These are phyloP conservation scores for Colletotrichum sp. DNA, from an alignment of 2,329 filamentous ascomycete genomes.

Conservation along the genomic window DNA sequence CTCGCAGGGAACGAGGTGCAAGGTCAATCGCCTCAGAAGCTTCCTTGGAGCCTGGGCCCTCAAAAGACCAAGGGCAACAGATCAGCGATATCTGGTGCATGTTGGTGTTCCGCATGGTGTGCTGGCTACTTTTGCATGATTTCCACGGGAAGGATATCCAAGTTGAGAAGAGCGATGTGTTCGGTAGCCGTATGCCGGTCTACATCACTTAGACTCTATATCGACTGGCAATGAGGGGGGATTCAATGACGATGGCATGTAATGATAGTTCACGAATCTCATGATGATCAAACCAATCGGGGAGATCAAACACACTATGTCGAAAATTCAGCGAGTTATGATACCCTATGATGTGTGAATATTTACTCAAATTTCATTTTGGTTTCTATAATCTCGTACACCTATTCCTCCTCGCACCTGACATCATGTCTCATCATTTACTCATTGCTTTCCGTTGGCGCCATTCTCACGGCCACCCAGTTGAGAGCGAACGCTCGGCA, in stretches of 20 bases:
- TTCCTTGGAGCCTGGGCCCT: not conserved
- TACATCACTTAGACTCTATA: constrained; percentile 28
- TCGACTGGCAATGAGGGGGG: not conserved
- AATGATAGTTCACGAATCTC: not conserved
- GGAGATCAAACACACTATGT: not conserved
- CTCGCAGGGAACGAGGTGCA: not conserved
- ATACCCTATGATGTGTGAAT: fast-evolving
- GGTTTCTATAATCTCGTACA: not conserved
- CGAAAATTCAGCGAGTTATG: not conserved
- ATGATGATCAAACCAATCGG: not conserved
- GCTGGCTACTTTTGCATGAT: constrained; percentile 41
- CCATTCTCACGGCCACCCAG: constrained; percentile 28
- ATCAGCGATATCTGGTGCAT: constrained; percentile 33
- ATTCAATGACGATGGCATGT: not conserved
- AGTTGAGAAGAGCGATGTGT: constrained; percentile 35
- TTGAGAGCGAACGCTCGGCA: constrained; percentile 52
- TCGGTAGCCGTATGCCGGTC: constrained; percentile 37
- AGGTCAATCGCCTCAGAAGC: constrained; percentile 4
- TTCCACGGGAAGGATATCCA: constrained; percentile 39
- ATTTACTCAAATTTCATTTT: not conserved
- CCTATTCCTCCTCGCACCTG: not conserved
- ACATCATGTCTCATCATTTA: not conserved
- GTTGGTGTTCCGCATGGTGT: constrained; percentile 42
- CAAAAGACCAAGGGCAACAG: not conserved
- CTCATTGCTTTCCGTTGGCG: not conserved